Evolutionary conservation across 1,139 yeast species (phyloP), one percentile per base, ranked within the genome.

Genomic region (Eremothecium cymbalariae): DNA sequence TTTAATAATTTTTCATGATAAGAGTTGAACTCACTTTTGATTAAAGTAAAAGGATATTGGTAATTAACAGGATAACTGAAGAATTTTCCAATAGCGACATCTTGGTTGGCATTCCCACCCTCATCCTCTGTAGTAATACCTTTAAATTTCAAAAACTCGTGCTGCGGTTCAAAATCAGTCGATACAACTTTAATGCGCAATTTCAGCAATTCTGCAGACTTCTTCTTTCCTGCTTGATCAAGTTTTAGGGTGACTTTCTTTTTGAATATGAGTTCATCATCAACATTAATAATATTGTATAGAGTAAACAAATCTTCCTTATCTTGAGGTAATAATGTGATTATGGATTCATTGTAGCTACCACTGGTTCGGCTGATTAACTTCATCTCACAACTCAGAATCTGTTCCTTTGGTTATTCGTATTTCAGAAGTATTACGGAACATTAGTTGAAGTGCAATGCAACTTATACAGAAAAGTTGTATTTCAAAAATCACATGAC

Each of bases 231-330:
- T 12, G 50, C 46, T 25, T 46, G 53, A 20, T 46, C 50, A 11
- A 37, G 36, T 23, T 51, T 54, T 6, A 49, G 39, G 2, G 56
- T 45, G 8, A 55, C 50, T 37, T 46, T 45, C 33, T 95, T 82
- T 42, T 71, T 68, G 34, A 86, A 65, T 42, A 74, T 74, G 4
- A 90, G 65, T 41, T 74, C 77, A 59, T 90, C 98, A 16, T 81
- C 84, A 37, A 72, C 72, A 34, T 76, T 77, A 8, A 90, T 68
- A 23, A 90, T 64, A 50, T 90, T 93, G 64, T 84, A 86, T 8
- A 85, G 55, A 29, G 82, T 78, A 88, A 96, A 90, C 43, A 90
- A 66, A 56, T 90, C 98, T 50, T 90, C 97, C 25, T 84, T 75
- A 50, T 90, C 97, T 50, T 86, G 85, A 0, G 96, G 90, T 3